A percentile compares a stretch with the other conserved stretches of the same genome.
Conservation (phyloP, 306 rosid genomes). For the Cucumis hystrix region DNA sequence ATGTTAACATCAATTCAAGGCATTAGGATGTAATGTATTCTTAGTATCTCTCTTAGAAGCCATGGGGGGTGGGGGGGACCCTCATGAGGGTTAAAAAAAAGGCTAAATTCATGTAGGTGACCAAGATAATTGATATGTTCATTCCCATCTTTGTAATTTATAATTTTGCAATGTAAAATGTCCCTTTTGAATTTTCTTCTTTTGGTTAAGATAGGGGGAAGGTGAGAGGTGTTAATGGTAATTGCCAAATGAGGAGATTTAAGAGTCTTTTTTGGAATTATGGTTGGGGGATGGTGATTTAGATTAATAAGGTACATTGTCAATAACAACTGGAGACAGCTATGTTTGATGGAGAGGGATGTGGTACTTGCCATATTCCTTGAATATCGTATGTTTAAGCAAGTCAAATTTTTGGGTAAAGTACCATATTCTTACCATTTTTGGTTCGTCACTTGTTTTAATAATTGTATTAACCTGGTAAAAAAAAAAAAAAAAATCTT, state of each 20-base stretch:
- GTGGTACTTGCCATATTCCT: background rate
- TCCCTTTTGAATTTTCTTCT: background rate
- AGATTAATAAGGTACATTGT: background rate
- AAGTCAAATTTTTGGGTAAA: background rate
- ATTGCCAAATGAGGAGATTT: background rate
- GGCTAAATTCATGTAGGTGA: background rate
- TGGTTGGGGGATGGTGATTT: background rate
- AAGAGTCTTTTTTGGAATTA: background rate
- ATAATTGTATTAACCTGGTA: too few relatives aligned
- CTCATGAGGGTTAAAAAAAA: background rate
- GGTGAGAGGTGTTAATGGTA: background rate
- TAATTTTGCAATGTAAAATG: slow-evolving; percentile 1
- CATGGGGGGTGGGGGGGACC: background rate
- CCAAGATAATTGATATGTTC: background rate
- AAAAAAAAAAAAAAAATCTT: too few relatives aligned
- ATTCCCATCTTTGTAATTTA: slow-evolving; percentile 4
- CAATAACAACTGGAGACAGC: background rate
- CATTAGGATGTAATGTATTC: background rate
- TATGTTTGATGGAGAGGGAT: background rate
- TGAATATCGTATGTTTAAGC: background rate
- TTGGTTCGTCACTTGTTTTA: too few relatives aligned
- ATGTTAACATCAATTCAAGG: background rate
- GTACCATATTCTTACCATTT: too few relatives aligned
- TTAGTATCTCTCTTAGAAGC: slow-evolving; percentile 2
- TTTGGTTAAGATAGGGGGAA: background rate